Evolutionary conservation across 208 protist genomes (phyloP).

Genomic region (Balamuthia mandrillaris): DNA sequence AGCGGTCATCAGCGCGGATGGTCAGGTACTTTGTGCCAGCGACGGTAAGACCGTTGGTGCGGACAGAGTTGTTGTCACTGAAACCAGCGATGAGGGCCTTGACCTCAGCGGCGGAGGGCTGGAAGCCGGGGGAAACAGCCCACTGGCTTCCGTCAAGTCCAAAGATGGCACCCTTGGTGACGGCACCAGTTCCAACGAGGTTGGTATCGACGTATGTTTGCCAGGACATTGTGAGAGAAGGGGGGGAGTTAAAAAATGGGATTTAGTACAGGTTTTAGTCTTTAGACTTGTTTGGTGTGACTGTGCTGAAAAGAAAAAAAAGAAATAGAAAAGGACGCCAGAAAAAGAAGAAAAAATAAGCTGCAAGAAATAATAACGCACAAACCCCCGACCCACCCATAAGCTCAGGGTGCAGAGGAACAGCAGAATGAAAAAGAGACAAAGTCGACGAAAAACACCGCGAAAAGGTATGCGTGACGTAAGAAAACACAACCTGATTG

Average conservation of each 20-base stretch:
- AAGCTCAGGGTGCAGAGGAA: too few relatives aligned
- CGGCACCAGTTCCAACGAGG: slow-evolving; percentile 68
- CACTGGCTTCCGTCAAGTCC: slow-evolving; percentile 67
- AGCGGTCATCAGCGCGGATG: slow-evolving; percentile 56
- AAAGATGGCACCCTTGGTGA: slow-evolving; percentile 63
- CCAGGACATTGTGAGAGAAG: slow-evolving; percentile 76
- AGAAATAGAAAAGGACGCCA: too few relatives aligned
- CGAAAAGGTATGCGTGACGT: too few relatives aligned
- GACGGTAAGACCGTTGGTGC: slow-evolving; percentile 51
- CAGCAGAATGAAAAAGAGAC: too few relatives aligned
- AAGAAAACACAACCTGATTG: too few relatives aligned
- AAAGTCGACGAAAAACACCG: too few relatives aligned
- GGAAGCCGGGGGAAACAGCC: slow-evolving; percentile 65
- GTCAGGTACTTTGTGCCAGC: slow-evolving; percentile 70
- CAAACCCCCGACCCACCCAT: too few relatives aligned
- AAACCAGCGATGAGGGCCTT: slow-evolving; percentile 41
- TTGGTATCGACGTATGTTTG: slow-evolving; percentile 73
- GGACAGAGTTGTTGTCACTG: slow-evolving; percentile 34
- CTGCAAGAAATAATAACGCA: too few relatives aligned
- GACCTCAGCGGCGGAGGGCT: slow-evolving; percentile 44
- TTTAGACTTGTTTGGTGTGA: too few relatives aligned
- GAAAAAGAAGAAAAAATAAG: too few relatives aligned
- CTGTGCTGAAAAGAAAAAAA: too few relatives aligned
- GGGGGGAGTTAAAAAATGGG: background rate
- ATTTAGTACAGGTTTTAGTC: too few relatives aligned